Evolutionary conservation across 2,329 filamentous ascomycete genomes (phyloP).

Genomic region (Talaromyces sp.): DNA sequence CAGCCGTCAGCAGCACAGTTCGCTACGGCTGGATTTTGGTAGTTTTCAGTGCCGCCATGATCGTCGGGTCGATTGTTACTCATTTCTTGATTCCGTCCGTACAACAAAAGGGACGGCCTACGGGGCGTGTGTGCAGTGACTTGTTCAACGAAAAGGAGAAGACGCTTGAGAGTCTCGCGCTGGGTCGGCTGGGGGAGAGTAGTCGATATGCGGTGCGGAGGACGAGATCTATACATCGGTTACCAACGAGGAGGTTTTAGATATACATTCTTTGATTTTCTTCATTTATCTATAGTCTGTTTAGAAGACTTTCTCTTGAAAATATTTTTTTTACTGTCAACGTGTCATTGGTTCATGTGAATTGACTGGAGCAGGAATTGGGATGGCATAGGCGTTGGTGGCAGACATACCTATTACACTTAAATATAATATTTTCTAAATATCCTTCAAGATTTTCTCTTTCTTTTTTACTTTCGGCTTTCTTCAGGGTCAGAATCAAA

Average conservation of each 20-base stretch:
- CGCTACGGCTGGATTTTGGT: constrained; percentile 41
- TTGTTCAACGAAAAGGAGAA: constrained; percentile 26
- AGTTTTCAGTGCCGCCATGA: constrained; percentile 42
- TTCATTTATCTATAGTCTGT: neutral
- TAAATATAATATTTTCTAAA: neutral
- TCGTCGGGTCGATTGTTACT: constrained; percentile 39
- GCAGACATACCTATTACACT: neutral
- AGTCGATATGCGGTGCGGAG: constrained; percentile 32
- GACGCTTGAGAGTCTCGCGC: constrained; percentile 38
- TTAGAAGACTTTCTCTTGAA: neutral
- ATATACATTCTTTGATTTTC: neutral
- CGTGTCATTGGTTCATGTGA: neutral
- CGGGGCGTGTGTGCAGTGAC: constrained; percentile 7
- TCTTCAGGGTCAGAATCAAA: neutral
- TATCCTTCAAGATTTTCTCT: neutral
- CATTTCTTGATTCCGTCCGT: constrained; percentile 42
- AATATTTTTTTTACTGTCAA: neutral
- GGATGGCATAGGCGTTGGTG: neutral
- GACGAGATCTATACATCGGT: constrained; percentile 16
- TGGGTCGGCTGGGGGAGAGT: constrained; percentile 35
- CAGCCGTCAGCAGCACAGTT: constrained; percentile 30
- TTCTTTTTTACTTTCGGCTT: neutral
- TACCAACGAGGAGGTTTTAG: constrained; percentile 9
- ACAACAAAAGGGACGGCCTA: constrained; percentile 26
- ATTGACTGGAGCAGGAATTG: neutral